Base-by-base conservation (phyloP, 1,284 basidiomycete species). In the Trichosporon ovoides region DNA sequence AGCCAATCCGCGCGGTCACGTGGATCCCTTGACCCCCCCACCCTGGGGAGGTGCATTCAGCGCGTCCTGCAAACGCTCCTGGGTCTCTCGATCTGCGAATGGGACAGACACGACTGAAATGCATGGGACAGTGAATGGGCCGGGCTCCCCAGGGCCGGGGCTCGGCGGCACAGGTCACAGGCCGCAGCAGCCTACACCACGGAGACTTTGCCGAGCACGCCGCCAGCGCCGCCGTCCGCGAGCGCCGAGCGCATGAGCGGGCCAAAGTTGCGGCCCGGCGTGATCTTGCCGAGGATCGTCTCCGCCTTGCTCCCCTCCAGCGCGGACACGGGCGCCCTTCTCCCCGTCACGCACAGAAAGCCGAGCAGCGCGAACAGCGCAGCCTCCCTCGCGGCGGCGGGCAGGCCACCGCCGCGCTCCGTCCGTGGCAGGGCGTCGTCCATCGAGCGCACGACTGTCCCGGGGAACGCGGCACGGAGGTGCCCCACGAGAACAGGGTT, bases 371-470 rank as follows among this genome's bases (percentile, higher is more conserved):
- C 61, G 49, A 67, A 67, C 7, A 62, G 56, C 50, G 65, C 60
- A 14, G 63, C 66, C 49, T 67, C 66, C 56, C 65, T 67, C 7
- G 65, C 63, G 10, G 49, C 63, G 13, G 61, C 60, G 4, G 60
- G 63, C 2, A 65, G 35, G 2, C 63, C 59, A 5, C 0, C 28
- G 5, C 28, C 28, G 28, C 28, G 5, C 28, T 31, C 28, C 5
- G 28, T n/a, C 37, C 3, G 14, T 18, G 1, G 28, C 28, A 31
- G 28, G 28, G 56, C 60, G 3, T 53, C 52, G 53, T 67, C 66
- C 12, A 67, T 60, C 56, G 58, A 53, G 38, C 57, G 57, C 20
- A 65, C 62, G 35, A 56, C 54, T 46, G 63, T 60, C 28, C 54
- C 52, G 4, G 65, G 66, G 38, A 57, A 61, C n/a, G 51, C 52